Evolutionary conservation across 768 basidiomycete genomes (phyloP), one percentile per base, ranked within the genome.

Genomic region (Sarcodon sp.): DNA sequence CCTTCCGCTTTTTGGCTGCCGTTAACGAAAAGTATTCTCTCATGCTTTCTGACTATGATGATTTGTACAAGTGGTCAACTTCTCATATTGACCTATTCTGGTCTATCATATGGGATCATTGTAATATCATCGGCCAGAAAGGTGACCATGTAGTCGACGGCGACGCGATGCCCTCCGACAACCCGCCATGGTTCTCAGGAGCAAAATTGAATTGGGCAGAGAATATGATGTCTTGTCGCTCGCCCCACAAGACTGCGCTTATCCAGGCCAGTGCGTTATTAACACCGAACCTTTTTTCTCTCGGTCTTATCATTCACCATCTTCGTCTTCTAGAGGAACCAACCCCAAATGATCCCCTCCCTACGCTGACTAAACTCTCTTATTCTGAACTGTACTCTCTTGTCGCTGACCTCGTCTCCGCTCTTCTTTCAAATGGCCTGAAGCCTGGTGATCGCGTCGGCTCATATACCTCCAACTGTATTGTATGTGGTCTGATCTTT

Each of bases 141-240:
- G 81, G 79, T 46, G 52, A 51, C 39, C 71, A 75, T 60, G 69
- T 82, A 46, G 77, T 86, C 27, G 76, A 86, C 59, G 65, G 62
- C 33, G 35, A 59, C 21, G 73, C 76, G 7, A 59, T 62, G 44
- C 81, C 84, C 6, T 65, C 73, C 5, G 65, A 65, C 7, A 87
- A 86, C 61, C 83, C 86, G 34, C 48, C 69, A 7, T 88, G 87
- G 86, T 88, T 87, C 63, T 55, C 63, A 27, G 72, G 76, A 45
- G 79, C 85, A 3, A 67, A 62, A 33, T 62, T 88, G 43, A 87
- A 87, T 58, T 88, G 81, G 79, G 83, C 87, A 16, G 84, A 89
- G 66, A 87, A 88, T 57, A 81, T 87, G 75, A 66, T 88, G 35
- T 65, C 66, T 31, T 72, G 68, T 58, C 76, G 80, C 51, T 74